Evolutionary conservation across 2,329 filamentous ascomycete species (phyloP), one percentile per base, ranked within the genome.

Genomic region (Aureobasidium leucospermi): DNA sequence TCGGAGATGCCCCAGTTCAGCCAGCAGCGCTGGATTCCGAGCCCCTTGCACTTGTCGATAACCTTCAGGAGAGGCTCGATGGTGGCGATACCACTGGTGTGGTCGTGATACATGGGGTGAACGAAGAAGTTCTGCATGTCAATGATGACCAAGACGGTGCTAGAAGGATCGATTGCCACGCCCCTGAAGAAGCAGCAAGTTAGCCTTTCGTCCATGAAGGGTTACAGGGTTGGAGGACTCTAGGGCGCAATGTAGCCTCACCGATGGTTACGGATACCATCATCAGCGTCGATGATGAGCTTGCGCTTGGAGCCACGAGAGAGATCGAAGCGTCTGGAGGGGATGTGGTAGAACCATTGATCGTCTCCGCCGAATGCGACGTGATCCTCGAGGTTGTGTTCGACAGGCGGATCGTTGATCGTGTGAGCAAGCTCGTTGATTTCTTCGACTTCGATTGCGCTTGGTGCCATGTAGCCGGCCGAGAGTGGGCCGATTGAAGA

Each of bases 1-100:
- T 75, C 71, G 39, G 66, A 68, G 46, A 75, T 73, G 13, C 73
- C 74, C 74, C 73, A 76, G 61, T 75, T 75, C 45, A 75, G 67
- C 72, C 72, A 76, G 45, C 67, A 70, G 42, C 76, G 67, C 61
- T 75, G 72, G 38, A 76, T 74, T 4, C 71, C 70, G 53, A 75
- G 69, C 57, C 67, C 67, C 52, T 74, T 67, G 64, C 74, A 75
- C 48, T 71, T 70, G 46, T 72, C 67, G 55, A 76, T 74, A 32
- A 73, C 72, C 31, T 67, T 71, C 61, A 74, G 48, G 11, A 71
- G 69, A 11, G 74, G 73, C 15, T 70, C 63, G 13, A 76, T 64
- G 15, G 73, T 69, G n/a, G 67, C 66, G 52, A 71, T 64, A 15
- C 68, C 68, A 28, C 64, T 65, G 23, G 53, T 61, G 63, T 70